A percentile compares a stretch with the other conserved stretches of the same genome.
phyloP scores from a whole-genome alignment of 2,329 filamentous ascomycete species.

The Cladosporium sp. region DNA sequence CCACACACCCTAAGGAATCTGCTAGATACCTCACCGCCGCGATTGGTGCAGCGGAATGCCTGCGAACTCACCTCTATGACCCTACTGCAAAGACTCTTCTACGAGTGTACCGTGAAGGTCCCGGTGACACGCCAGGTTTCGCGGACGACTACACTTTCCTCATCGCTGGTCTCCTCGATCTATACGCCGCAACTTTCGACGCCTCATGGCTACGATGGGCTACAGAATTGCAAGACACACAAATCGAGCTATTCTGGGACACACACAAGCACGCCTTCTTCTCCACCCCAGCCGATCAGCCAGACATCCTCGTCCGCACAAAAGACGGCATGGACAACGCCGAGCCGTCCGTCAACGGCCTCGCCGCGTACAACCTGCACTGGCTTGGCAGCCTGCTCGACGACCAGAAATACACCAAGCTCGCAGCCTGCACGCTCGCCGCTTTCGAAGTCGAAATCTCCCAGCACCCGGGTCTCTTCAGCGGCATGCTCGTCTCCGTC shows the following conservation, averaged over 20 bases:
- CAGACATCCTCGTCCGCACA: conserved; percentile 77
- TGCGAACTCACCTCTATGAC: conserved; percentile 74
- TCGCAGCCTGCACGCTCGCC: conserved; percentile 73
- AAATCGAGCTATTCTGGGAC: conserved; percentile 80
- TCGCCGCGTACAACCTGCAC: conserved; percentile 85
- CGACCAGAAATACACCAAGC: conserved; percentile 62
- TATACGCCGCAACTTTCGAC: conserved; percentile 82
- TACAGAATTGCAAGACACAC: conserved; percentile 73
- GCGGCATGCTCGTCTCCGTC: conserved; percentile 73
- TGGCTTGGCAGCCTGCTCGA: conserved; percentile 71
- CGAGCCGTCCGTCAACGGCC: conserved; percentile 85
- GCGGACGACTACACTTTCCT: conserved; percentile 95
- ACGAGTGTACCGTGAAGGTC: conserved; percentile 70
- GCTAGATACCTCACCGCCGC: conserved; percentile 64
- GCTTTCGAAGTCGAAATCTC: conserved; percentile 90
- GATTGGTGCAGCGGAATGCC: conserved; percentile 68
- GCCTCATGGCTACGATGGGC: conserved; percentile 77
- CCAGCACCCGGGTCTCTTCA: conserved; percentile 91
- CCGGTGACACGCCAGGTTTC: conserved; percentile 70
- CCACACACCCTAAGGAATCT: conserved; percentile 53
- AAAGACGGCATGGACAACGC: conserved; percentile 96
- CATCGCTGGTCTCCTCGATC: conserved; percentile 76
- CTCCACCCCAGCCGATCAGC: conserved; percentile 63
- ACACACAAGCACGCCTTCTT: conserved; percentile 65
- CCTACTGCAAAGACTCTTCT: conserved; percentile 63